Evolutionary conservation across 2,329 filamentous ascomycete species (phyloP).

Genomic region (Claviceps monticola): DNA sequence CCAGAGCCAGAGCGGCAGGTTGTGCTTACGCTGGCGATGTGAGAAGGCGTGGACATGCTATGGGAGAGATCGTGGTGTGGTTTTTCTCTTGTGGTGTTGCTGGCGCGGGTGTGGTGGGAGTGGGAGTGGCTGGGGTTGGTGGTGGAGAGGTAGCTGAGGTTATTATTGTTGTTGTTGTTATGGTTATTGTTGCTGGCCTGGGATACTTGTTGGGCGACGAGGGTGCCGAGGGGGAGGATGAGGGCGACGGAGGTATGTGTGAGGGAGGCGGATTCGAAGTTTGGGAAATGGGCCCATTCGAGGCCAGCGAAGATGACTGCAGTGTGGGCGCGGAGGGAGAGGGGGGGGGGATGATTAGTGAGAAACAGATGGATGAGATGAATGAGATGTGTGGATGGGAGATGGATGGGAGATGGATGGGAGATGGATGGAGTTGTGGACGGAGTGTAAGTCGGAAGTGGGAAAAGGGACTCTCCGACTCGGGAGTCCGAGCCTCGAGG

Average conservation of each 20-base stretch:
- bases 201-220: conserved; percentile 34
- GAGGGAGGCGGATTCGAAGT: conserved; percentile 37
- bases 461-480: too few species aligned
- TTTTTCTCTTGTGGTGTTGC: background rate
- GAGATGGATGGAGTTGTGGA: too few species aligned
- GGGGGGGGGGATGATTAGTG: background rate
- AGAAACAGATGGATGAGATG: background rate
- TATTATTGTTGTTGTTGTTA: too few species aligned
- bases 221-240: conserved; percentile 37
- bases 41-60: background rate
- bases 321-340: background rate
- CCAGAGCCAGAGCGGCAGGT: conserved; percentile 6
- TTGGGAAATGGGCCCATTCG: conserved; percentile 26
- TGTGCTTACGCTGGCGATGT: conserved; percentile 1
- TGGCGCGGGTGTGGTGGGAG: background rate
- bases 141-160: conserved; percentile 7
- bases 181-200: conserved; percentile 6
- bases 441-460: too few species aligned
- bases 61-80: conserved; percentile 4
- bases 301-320: conserved; percentile 37
- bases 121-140: background rate
- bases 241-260: conserved; percentile 35
- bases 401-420: too few species aligned
- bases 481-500: too few species aligned
- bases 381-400: background rate